Base-by-base conservation (phyloP, 2,329 filamentous ascomycete species). In the Sphaerostilbella broomeana region DNA sequence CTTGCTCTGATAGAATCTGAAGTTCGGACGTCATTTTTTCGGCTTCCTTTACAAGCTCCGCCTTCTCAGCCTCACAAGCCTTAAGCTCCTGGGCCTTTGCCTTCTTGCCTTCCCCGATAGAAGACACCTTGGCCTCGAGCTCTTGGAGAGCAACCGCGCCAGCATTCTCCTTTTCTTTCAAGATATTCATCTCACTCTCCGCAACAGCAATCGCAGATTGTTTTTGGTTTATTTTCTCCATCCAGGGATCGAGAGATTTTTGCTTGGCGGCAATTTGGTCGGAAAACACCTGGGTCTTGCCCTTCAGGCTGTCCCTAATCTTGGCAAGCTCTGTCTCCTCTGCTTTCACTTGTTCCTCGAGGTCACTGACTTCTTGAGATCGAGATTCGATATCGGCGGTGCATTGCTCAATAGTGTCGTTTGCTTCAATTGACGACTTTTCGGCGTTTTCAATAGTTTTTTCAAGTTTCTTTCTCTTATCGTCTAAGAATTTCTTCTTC, bases 161-260 rank as follows among this genome's bases (percentile, higher is more conserved):
- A 21, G 90, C 83, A 54, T 88, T 95, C 36, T 86, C 86, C 57
- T 88, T 87, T 58, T 98, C 92, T 27, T 79, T 77, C 6, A 98
- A 73, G 42, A 98, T 97, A 44, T 88, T 83, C 50, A 97, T 77
- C 61, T 98, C 90, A 60, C 88, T 95, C 59, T 95, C 86, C 2
- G 92, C 88, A 9, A 98, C 89, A 4, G 90, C 90, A 50, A 95
- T 94, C 4, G 85, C 80, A 0, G 89, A 95, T 56, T 92, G 84
- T 61, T 95, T 97, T 57, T 95, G 84, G 60, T 92, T 95, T 66
- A 98, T 90, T 64, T 92, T 97, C 49, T 88, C 88, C 51, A 84
- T 89, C 92, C 92, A 98, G 0, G 92, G 92, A 63, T 97, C 90
- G 9, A 98, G 71, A 1, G 86, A 83, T 63, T 94, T 95, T 56